Base-by-base conservation (phyloP, 2,329 filamentous ascomycete genomes). In the Cladosporium cucumerinum region DNA sequence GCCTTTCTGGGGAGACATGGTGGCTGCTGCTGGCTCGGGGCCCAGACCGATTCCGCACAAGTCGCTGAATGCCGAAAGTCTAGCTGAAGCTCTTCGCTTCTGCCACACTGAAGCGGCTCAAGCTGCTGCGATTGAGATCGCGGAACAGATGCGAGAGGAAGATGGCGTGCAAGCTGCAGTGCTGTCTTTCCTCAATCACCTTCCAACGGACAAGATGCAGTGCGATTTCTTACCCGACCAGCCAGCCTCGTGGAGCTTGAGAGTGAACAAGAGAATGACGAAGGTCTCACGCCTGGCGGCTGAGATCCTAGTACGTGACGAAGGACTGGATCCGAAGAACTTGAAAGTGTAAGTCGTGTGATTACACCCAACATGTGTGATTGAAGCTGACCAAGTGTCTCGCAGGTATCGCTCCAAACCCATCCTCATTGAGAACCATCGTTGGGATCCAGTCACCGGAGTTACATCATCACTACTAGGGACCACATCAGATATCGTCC, bases 41-140 rank as follows among this genome's bases (percentile, higher is more conserved):
- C 90, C 91, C 0, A 91, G 95, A 70, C 92, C 92, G 0, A 81
- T 96, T 18, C 91, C 91, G 0, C 92, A 93, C 67, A 87, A 95
- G 63, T 84, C 89, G 66, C 85, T 84, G 36, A 79, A 73, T 4
- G 70, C 76, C 2, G 69, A 79, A 5, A 78, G 73, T 11, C 71
- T 84, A 0, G 76, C 79, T 0, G 72, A 75, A 0, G 80, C 79
- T 11, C 83, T 84, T 32, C 69, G 57, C 2, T 78, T 73, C 57
- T 79, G 77, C 51, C 70, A 91, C 1, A 87, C 84, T 0, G 82
- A 87, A 0, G 82, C 89, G 67, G 87, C 88, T 0, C 80, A 79
- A 57, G 70, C 78, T 25, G 88, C 85, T 1, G 88, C 85, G 0
- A 76, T 82, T 61, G 80, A 83, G 65, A 85, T 92, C 46, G 86